Percentiles rank a stretch among this genome's conserved stretches.
Conservation (phyloP, 768 basidiomycete genomes). For the Crepidotus variabilis region DNA sequence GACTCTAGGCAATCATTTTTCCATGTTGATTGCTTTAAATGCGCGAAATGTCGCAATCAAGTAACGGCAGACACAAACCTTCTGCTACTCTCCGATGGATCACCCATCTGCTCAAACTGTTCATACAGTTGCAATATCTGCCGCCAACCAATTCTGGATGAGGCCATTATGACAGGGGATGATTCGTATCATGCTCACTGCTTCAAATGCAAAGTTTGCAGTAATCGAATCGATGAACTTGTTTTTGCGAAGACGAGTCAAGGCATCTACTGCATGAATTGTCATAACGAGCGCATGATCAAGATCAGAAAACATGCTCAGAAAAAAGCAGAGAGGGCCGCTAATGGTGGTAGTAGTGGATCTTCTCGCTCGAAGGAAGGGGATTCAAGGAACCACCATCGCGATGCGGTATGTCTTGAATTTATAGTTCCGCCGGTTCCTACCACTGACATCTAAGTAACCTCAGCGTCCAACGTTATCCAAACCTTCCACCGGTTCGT, state of each 20-base stretch:
- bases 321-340: slow-evolving; percentile 66
- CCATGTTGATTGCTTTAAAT: slow-evolving; percentile 94
- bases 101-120: slow-evolving; percentile 93
- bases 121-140: slow-evolving; percentile 97
- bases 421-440: slow-evolving; percentile 3
- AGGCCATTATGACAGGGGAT: slow-evolving; percentile 99
- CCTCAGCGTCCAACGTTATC: slow-evolving; percentile 8
- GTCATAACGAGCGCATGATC: slow-evolving; percentile 96
- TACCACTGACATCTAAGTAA: neutral
- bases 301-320: slow-evolving; percentile 89
- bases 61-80: slow-evolving; percentile 97
- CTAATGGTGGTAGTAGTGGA: slow-evolving; percentile 32
- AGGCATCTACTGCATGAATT: slow-evolving; percentile 98
- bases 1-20: slow-evolving; percentile 80
- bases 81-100: slow-evolving; percentile 94
- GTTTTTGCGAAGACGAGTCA: slow-evolving; percentile 98
- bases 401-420: slow-evolving; percentile 35
- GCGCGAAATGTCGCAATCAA: slow-evolving; percentile 89
- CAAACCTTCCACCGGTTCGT: neutral
- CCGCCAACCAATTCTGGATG: slow-evolving; percentile 90
- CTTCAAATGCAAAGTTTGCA: slow-evolving; percentile 97
- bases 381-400: slow-evolving; percentile 32
- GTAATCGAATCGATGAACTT: slow-evolving; percentile 92
- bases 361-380: slow-evolving; percentile 40
- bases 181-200: slow-evolving; percentile 98